Percentiles rank a stretch among this genome's conserved stretches.
Conservation (phyloP, 2,329 filamentous ascomycete genomes). For the Monilinia aucupariae region DNA sequence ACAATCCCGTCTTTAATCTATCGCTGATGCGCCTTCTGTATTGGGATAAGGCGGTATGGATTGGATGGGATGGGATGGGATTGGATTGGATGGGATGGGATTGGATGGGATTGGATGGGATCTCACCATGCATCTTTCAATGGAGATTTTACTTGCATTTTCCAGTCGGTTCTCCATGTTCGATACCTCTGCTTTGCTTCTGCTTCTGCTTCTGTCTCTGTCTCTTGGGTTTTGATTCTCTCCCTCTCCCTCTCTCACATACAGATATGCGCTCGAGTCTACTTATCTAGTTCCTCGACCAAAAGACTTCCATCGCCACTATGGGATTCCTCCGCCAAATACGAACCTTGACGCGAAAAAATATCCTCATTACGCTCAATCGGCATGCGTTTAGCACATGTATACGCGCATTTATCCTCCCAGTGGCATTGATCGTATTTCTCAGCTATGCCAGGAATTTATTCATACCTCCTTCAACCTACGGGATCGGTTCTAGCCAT, state of each 20-base stretch:
- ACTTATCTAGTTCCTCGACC: neutral
- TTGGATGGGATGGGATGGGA: too few relatives aligned
- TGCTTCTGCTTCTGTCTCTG: too few relatives aligned
- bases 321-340: constrained; percentile 54
- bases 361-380: constrained; percentile 52
- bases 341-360: constrained; percentile 57
- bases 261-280: neutral
- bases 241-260: neutral
- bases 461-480: constrained; percentile 71
- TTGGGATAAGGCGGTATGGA: too few relatives aligned
- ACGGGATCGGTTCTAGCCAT: constrained; percentile 60
- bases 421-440: constrained; percentile 53
- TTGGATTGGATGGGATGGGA: too few relatives aligned
- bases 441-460: constrained; percentile 73
- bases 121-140: too few relatives aligned
- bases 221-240: too few relatives aligned
- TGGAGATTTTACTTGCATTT: too few relatives aligned
- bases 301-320: constrained; percentile 4
- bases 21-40: too few relatives aligned
- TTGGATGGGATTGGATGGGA: too few relatives aligned
- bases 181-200: too few relatives aligned
- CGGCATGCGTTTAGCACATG: constrained; percentile 49
- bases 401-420: constrained; percentile 54
- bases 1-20: too few relatives aligned
- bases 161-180: too few relatives aligned